phyloP scores from a whole-genome alignment of 2,329 filamentous ascomycete genomes.

The Botrytis medusae region DNA sequence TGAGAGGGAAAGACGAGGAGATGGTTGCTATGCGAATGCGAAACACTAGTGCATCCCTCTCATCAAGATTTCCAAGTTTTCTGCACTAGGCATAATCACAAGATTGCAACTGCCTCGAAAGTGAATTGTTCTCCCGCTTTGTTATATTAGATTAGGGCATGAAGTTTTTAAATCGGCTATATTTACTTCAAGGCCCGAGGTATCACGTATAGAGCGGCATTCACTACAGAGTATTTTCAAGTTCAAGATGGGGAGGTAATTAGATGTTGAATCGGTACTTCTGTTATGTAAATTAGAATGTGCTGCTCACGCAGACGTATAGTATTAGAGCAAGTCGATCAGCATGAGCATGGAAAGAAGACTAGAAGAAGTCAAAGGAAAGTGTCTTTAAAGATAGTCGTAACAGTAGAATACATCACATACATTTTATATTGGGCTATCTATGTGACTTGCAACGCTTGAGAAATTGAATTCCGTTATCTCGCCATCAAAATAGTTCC shows the following conservation, averaged over 20 bases:
- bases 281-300: background rate
- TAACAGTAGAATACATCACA: no score
- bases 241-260: background rate
- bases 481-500: background rate
- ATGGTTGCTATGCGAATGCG: background rate
- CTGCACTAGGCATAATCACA: background rate
- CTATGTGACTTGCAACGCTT: background rate
- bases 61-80: background rate
- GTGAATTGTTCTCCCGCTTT: background rate
- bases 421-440: background rate
- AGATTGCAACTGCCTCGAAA: background rate
- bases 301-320: background rate
- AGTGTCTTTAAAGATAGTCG: no score
- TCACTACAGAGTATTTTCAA: background rate
- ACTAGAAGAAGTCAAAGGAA: background rate
- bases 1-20: background rate
- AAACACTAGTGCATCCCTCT: background rate
- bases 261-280: background rate
- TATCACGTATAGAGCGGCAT: background rate
- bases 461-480: no score
- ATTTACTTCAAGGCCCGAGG: background rate
- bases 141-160: background rate
- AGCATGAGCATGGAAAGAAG: background rate
- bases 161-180: background rate
- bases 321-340: background rate